A percentile compares a stretch with the other conserved stretches of the same genome.
Evolutionary conservation across 495 filamentous ascomycete genomes (phyloP).

Genomic region (Aspergillus hancockii): DNA sequence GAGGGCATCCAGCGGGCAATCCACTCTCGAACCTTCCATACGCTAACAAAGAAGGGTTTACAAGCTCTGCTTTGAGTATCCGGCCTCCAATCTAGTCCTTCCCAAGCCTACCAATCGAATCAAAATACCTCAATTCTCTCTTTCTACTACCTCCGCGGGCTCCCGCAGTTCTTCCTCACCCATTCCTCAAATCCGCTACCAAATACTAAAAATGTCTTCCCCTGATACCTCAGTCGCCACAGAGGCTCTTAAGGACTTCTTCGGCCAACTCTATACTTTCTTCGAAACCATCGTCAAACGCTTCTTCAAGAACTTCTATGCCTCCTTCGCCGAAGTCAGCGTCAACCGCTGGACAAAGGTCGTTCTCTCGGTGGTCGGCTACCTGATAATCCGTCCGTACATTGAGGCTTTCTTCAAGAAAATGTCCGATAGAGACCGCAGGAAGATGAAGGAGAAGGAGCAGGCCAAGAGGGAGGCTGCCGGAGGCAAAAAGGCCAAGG

Average conservation of each 20-base stretch:
- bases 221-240: slow-evolving; percentile 27
- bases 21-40: background rate
- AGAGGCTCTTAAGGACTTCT: slow-evolving; percentile 40
- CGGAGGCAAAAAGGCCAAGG: slow-evolving; percentile 57
- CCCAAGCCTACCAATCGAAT: background rate
- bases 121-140: background rate
- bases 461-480: slow-evolving; percentile 37
- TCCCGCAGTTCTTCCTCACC: background rate
- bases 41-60: background rate
- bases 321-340: slow-evolving; percentile 56
- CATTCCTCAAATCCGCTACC: slow-evolving; percentile 10
- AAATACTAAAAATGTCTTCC: slow-evolving; percentile 26
- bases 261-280: slow-evolving; percentile 33
- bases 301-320: slow-evolving; percentile 56
- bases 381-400: slow-evolving; percentile 67
- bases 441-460: slow-evolving; percentile 52
- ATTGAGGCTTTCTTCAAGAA: slow-evolving; percentile 54
- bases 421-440: slow-evolving; percentile 57
- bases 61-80: background rate
- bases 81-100: background rate
- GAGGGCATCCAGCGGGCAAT: background rate
- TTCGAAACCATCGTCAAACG: slow-evolving; percentile 27
- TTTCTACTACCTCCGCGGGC: background rate
- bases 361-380: slow-evolving; percentile 59
- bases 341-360: slow-evolving; percentile 61